Base-by-base conservation (phyloP, 2,329 filamentous ascomycete genomes). In the Lomentospora prolificans region DNA sequence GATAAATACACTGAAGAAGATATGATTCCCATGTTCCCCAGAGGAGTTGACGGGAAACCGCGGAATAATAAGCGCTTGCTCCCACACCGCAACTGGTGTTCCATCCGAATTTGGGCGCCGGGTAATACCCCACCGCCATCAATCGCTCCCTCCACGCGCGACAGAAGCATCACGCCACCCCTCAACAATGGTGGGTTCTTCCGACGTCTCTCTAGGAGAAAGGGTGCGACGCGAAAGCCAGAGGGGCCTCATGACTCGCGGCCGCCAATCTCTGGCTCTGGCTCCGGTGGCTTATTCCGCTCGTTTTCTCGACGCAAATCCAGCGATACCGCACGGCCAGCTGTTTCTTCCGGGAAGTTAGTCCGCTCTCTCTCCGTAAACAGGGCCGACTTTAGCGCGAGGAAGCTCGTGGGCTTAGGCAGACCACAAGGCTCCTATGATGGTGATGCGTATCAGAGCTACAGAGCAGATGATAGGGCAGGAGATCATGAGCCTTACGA, bases 61-160 rank as follows among this genome's bases (percentile, higher is more conserved):
- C 82, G 94, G 59, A 97, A 96, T 70, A 99, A 99, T 69, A 95
- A 90, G 64, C 84, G 86, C 58, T 75, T 99, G 1, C 76, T 97
- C 8, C 91, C 91, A 19, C 86, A 94, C 58, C 82, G 94, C 30
- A 99, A 99, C 67, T 99, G 92, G 89, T 97, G 92, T 68, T 89
- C 90, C 2, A 95, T 99, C 63, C 81, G 88, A 55, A 80, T 88
- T 66, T 97, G 95, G 71, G 75, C 82, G 8, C 90, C 91, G 2
- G 89, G 89, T 3, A 75, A 73, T 31, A 95, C 89, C 1, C 90
- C 90, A 10, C 81, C 83, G 1, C 76, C 79, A 3, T 84, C 86
- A 1, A 89, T 89, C 3, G 78, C 75, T 27, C 70, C 67, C 7
- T 75, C 79, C 1, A 70, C 75, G 50, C 69, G 75, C 58, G 74